Evolutionary conservation across 2,329 filamentous ascomycete species (phyloP), one percentile per base, ranked within the genome.

Genomic region (Colletotrichum limetticola): DNA sequence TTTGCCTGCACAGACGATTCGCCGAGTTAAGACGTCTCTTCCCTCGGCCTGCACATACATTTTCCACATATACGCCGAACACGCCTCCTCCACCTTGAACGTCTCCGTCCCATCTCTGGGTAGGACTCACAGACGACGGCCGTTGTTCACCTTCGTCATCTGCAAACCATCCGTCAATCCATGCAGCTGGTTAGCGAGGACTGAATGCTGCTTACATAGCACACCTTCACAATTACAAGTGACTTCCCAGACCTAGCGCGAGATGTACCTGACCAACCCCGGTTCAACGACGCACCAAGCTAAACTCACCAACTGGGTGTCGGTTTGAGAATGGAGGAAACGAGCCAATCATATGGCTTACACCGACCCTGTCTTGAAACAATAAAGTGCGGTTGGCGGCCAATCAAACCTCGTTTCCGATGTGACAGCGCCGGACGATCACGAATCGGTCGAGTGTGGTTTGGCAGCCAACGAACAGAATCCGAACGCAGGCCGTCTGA

Each of bases 381-480:
- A 30, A 66, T 57, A 72, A 37, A 26, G 57, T 58, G 58, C 52
- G 62, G 58, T 62, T 35, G 28, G 35, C n/a, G 49, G 61, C 71
- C 71, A 74, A 74, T 72, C 57, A 72, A 56, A 37, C 35, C 52
- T 46, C 55, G 68, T 63, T 72, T 62, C 32, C 26, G 62, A 72
- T 69, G 68, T 64, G 71, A 72, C 62, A 72, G 62, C 71, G 56
- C 61, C 37, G 63, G 66, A 53, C 66, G 66, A 73, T 73, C 71
- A 73, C 35, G 35, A 66, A 53, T 55, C 22, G 37, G 52, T 55
- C 28, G 35, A 46, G 22, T 56, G 28, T 24, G 62, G 32, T 22
- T 37, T 37, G 61, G 46, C 61, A 64, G 46, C 61, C 61, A 30
- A 64, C 52, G 28, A 64, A 32, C n/a, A 56, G 28, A 46, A 64